A percentile compares a stretch with the other conserved stretches of the same genome.
phyloP scores from a whole-genome alignment of 2,329 filamentous ascomycete genomes.

The Clonostachys solani region DNA sequence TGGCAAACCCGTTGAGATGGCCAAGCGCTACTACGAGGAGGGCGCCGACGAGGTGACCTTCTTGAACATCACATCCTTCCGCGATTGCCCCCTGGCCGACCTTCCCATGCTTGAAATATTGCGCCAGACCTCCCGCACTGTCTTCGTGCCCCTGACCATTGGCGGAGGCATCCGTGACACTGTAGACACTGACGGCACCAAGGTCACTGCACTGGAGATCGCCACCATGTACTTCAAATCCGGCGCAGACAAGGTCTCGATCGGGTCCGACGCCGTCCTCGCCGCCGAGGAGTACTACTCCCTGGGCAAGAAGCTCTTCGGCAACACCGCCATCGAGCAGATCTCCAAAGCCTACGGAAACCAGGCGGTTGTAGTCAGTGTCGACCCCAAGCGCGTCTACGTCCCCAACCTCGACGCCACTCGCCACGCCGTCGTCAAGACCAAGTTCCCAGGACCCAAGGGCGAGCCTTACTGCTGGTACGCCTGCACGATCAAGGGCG shows the following conservation, averaged over 20 bases:
- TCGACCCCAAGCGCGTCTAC: constrained; percentile 91
- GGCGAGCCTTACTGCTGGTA: constrained; percentile 92
- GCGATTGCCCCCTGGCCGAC: constrained; percentile 89
- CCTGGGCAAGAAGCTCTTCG: constrained; percentile 62
- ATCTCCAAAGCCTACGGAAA: constrained; percentile 92
- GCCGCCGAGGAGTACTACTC: constrained; percentile 90
- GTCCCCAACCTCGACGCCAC: constrained; percentile 67
- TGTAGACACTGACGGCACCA: constrained; percentile 80
- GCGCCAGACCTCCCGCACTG: constrained; percentile 77
- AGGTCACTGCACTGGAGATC: constrained; percentile 85
- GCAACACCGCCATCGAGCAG: constrained; percentile 89
- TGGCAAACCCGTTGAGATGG: constrained; percentile 95
- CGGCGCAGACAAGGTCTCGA: constrained; percentile 95
- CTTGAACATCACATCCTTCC: constrained; percentile 96
- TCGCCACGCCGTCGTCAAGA: constrained; percentile 70
- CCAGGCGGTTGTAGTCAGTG: constrained; percentile 92
- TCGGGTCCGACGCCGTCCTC: constrained; percentile 89
- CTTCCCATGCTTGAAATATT: constrained; percentile 95
- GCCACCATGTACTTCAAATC: constrained; percentile 97
- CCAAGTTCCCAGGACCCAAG: constrained; percentile 62
- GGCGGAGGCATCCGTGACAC: constrained; percentile 95
- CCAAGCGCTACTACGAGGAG: constrained; percentile 89
- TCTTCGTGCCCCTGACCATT: constrained; percentile 94
- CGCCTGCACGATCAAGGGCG: constrained; percentile 94
- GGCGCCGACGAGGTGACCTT: constrained; percentile 97